Evolutionary conservation across 331 rosid genomes (phyloP).

Genomic region (Dryas integrifolia): DNA sequence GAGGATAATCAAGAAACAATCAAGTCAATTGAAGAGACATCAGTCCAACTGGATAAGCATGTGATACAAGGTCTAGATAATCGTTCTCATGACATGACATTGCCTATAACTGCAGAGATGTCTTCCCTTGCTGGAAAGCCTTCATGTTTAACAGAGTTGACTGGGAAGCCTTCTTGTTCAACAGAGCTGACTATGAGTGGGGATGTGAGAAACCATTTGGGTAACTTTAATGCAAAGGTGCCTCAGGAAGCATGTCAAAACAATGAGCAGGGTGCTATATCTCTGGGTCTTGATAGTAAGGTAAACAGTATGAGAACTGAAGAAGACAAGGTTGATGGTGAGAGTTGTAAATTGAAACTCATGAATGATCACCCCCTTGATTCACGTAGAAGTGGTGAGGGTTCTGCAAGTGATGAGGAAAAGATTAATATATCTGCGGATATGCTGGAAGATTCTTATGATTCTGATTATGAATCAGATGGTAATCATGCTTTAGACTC

Average conservation of each 20-base stretch:
- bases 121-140: conserved; percentile 25
- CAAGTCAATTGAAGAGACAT: conserved; percentile 36
- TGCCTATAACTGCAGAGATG: conserved; percentile 29
- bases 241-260: conserved; percentile 34
- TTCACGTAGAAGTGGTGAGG: conserved; percentile 47
- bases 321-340: conserved; percentile 32
- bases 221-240: conserved; percentile 25
- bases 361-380: conserved; percentile 35
- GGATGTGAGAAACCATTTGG: conserved; percentile 29
- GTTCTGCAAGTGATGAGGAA: conserved; percentile 73
- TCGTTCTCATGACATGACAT: conserved; percentile 26
- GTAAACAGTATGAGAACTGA: conserved; percentile 24
- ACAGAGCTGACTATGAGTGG: conserved; percentile 27
- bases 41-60: conserved; percentile 27
- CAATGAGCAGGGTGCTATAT: conserved; percentile 31
- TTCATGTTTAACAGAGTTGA: conserved; percentile 35
- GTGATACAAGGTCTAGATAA: conserved; percentile 27
- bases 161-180: conserved; percentile 36
- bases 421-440: conserved; percentile 63
- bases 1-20: conserved; percentile 31
- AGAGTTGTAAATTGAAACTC: conserved; percentile 38
- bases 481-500: conserved; percentile 56
- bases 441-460: conserved; percentile 56
- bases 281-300: conserved; percentile 32
- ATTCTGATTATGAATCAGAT: conserved; percentile 78